Evolutionary conservation across 2,329 filamentous ascomycete genomes (phyloP).

Genomic region (Lithohypha guttulata): DNA sequence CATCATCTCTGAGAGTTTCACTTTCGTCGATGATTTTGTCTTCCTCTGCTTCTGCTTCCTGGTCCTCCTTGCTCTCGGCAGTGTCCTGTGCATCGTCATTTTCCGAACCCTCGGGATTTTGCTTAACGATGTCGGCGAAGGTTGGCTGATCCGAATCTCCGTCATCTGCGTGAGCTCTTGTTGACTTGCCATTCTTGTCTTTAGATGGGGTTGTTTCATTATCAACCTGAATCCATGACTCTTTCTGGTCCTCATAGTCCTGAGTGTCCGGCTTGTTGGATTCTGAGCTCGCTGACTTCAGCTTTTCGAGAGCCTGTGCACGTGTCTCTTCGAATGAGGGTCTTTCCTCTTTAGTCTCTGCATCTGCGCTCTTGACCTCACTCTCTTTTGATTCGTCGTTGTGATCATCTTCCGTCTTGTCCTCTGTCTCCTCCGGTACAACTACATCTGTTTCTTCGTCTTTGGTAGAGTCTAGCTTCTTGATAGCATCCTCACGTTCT

Average conservation of each 20-base stretch:
- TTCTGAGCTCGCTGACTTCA: neutral
- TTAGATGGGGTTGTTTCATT: too few species aligned
- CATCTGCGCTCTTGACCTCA: slow-evolving; percentile 1
- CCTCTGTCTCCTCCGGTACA: slow-evolving; percentile 1
- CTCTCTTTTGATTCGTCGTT: slow-evolving; percentile 2
- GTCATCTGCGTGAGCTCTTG: too few species aligned
- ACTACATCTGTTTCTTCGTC: neutral
- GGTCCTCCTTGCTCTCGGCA: too few species aligned
- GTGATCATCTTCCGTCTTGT: slow-evolving; percentile 5
- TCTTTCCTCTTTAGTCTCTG: neutral
- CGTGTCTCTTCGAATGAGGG: slow-evolving; percentile 2
- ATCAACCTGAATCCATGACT: slow-evolving; percentile 4
- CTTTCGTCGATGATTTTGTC: too few species aligned
- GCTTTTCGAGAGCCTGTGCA: slow-evolving; percentile 1
- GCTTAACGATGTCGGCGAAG: too few species aligned
- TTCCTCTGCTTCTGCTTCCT: too few species aligned
- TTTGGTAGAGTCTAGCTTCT: neutral
- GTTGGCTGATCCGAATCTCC: too few species aligned
- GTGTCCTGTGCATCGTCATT: too few species aligned
- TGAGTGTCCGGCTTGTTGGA: slow-evolving; percentile 10
- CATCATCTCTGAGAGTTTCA: too few species aligned
- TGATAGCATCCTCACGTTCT: neutral
- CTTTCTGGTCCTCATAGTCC: slow-evolving; percentile 17
- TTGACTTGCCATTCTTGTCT: too few species aligned
- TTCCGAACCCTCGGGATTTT: too few species aligned